Percentiles rank a stretch among this genome's conserved stretches.
Evolutionary conservation across 345 rosid species (phyloP).

Genomic region (Gossypium raimondii): DNA sequence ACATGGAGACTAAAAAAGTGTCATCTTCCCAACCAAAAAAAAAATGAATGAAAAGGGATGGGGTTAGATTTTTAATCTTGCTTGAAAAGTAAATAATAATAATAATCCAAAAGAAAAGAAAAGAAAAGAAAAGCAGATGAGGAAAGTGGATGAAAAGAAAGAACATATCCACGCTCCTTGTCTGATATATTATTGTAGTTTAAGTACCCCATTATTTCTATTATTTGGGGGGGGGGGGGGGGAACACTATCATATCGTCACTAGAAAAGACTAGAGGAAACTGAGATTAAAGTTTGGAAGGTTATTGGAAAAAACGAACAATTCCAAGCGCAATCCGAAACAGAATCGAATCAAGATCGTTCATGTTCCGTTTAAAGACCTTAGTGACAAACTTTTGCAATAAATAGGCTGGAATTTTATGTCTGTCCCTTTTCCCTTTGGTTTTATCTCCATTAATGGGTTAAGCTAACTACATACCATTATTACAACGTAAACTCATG

Average conservation of each 20-base stretch:
- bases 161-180: conserved; percentile 46
- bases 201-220: conserved; percentile 3
- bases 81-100: no score
- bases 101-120: background rate
- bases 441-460: conserved; percentile 21
- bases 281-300: background rate
- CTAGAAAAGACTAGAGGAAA: background rate
- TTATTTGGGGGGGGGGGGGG: background rate
- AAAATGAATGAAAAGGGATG: conserved; percentile 6
- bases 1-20: conserved; percentile 41
- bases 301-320: background rate
- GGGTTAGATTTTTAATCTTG: no score
- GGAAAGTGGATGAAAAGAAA: conserved; percentile 14
- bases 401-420: conserved; percentile 25
- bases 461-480: background rate
- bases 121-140: conserved; percentile 16
- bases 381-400: conserved; percentile 24
- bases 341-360: background rate
- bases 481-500: background rate
- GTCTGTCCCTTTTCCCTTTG: conserved; percentile 31
- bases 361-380: conserved; percentile 10
- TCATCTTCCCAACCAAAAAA: conserved; percentile 39
- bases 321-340: background rate
- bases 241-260: background rate
- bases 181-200: conserved; percentile 21